Conservation (phyloP, 371 early-diverging fungal genomes). For the Mortierella sp. region DNA sequence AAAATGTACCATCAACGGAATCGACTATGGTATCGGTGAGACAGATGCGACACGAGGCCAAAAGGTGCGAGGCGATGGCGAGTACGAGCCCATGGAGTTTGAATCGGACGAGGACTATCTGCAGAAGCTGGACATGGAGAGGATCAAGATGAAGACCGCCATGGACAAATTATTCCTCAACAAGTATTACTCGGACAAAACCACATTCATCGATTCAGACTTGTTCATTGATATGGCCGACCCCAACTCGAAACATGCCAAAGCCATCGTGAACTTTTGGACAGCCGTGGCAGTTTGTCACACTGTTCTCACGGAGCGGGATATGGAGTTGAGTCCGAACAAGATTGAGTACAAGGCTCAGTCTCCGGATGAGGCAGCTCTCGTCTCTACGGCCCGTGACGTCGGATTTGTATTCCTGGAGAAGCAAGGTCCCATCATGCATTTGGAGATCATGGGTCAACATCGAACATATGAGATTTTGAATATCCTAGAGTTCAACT, state of each 20-base stretch:
- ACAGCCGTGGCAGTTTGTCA: constrained; percentile 83
- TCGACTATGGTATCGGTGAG: constrained; percentile 77
- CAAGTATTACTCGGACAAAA: constrained; percentile 51
- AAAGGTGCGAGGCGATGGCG: constrained; percentile 51
- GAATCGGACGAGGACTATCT: constrained; percentile 31
- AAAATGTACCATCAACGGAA: constrained; percentile 88
- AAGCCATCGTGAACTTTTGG: constrained; percentile 77
- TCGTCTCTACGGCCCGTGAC: constrained; percentile 90
- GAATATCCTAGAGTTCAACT: constrained; percentile 85
- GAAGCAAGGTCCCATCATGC: constrained; percentile 69
- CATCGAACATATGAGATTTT: constrained; percentile 69
- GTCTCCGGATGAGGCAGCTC: constrained; percentile 94
- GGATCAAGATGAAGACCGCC: constrained; percentile 49
- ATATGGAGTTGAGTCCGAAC: constrained; percentile 56
- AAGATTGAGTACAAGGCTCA: constrained; percentile 87
- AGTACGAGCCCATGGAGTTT: constrained; percentile 44
- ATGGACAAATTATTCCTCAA: constrained; percentile 54
- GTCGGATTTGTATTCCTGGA: constrained; percentile 88
- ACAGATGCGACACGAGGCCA: constrained; percentile 55
- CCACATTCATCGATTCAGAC: constrained; percentile 57
- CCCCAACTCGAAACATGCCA: constrained; percentile 59
- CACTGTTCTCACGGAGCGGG: constrained; percentile 74
- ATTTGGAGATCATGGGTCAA: constrained; percentile 77
- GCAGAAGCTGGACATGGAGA: constrained; percentile 33
- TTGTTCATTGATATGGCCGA: constrained; percentile 54